Percentiles rank a stretch among this genome's conserved stretches.
Conservation (phyloP, 805 yeast genomes). For the Kluyveromyces wickerhamii region DNA sequence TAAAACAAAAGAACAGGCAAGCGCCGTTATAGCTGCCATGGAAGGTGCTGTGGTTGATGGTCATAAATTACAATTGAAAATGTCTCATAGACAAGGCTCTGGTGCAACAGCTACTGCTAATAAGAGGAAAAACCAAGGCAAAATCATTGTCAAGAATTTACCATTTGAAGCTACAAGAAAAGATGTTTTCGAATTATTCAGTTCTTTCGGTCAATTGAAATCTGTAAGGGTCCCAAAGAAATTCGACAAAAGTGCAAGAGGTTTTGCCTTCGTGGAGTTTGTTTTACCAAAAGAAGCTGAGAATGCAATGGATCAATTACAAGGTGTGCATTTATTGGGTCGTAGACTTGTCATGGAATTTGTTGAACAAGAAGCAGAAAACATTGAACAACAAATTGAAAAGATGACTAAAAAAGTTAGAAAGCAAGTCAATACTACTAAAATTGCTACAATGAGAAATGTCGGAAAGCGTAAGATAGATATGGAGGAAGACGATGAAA, state of each 20-base stretch:
- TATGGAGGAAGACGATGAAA: conserved; percentile 36
- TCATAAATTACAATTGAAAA: conserved; percentile 79
- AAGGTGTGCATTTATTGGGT: conserved; percentile 94
- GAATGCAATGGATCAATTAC: conserved; percentile 84
- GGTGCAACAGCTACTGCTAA: conserved; percentile 19
- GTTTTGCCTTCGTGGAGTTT: conserved; percentile 96
- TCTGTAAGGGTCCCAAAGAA: conserved; percentile 95
- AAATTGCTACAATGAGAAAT: conserved; percentile 60
- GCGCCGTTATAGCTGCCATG: conserved; percentile 60
- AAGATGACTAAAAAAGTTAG: conserved; percentile 82
- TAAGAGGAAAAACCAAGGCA: conserved; percentile 37
- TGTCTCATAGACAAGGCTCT: conserved; percentile 68
- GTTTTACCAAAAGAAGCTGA: conserved; percentile 84
- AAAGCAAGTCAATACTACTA: conserved; percentile 71
- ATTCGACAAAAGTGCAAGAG: conserved; percentile 90
- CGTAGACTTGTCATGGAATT: conserved; percentile 89
- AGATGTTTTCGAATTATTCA: conserved; percentile 86
- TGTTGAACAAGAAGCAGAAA: conserved; percentile 73
- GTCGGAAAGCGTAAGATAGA: conserved; percentile 66
- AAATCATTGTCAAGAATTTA: conserved; percentile 89
- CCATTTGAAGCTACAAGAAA: conserved; percentile 94
- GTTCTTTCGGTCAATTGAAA: conserved; percentile 89
- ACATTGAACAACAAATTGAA: conserved; percentile 86
- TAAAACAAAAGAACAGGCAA: conserved; percentile 68
- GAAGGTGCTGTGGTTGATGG: conserved; percentile 81